Evolutionary conservation across 805 yeast genomes (phyloP), one percentile per base, ranked within the genome.

Genomic region (Lachancea waltii): DNA sequence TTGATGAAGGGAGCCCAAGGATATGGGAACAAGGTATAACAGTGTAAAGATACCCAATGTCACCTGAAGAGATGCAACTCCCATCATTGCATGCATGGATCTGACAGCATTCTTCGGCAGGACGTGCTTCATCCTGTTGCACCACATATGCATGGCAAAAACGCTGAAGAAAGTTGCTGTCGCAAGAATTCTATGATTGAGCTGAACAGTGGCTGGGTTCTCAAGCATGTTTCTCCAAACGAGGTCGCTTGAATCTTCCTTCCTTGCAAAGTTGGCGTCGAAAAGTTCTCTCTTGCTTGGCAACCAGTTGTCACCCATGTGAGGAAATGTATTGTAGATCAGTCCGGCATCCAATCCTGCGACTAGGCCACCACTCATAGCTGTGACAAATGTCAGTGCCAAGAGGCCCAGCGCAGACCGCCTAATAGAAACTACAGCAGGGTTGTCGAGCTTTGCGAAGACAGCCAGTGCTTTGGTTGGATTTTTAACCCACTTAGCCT

Each of bases 341-440:
- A 89, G 69, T 35, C 98, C 98, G 3, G 99, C 98, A 63, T 92
- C 98, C 39, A 92, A 69, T 7, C 98, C 98, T 11, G 99, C 98
- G 31, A 92, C 99, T 71, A 92, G 77, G 11, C 95, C 97, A 44
- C 98, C 99, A 8, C 95, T 77, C 94, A 92, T 83, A 13, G 97
- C 95, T 14, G 99, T 92, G 28, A 81, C 42, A 51, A 87, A 90
- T 1, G 90, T 81, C 37, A 90, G 64, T 2, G 68, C 78, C 21
- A 85, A 65, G 28, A 92, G 63, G 0, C 70, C 81, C 7, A 64
- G 42, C 1, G 85, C 72, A 23, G 72, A 51, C 28, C 68, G 60
- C 58, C 87, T 77, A 50, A 82, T 70, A 31, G 68, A 73, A 30
- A 65, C 67, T 34, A 86, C 60, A 1, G 73, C 65, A 2, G 87